Percentiles rank a stretch among this genome's conserved stretches.
Conservation (phyloP, 768 basidiomycete genomes). For the Thelephora aurantiotincta region DNA sequence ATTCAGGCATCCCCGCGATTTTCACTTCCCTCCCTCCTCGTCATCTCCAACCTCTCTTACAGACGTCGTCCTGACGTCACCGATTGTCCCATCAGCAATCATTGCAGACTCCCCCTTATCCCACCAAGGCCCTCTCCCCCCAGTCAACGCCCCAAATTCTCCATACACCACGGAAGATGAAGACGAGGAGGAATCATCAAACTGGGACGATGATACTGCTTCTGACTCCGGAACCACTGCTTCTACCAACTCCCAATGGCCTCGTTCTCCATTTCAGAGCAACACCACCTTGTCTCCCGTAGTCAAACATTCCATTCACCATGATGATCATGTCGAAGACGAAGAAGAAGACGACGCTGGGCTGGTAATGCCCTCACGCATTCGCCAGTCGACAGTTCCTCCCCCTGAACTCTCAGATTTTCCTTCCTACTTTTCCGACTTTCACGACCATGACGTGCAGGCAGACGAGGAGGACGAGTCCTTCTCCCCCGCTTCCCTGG, state of each 20-base stretch:
- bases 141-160: constrained; percentile 24
- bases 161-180: constrained; percentile 61
- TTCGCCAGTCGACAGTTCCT: neutral
- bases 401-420: neutral
- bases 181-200: constrained; percentile 47
- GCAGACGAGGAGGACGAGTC: constrained; percentile 22
- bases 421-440: neutral
- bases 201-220: constrained; percentile 45
- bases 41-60: neutral
- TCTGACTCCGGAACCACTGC: constrained; percentile 44
- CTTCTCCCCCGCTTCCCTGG: constrained; percentile 18
- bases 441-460: constrained; percentile 4
- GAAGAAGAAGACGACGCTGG: neutral
- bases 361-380: neutral
- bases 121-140: constrained; percentile 12
- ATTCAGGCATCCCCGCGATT: constrained; percentile 23
- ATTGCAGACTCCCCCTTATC: constrained; percentile 9
- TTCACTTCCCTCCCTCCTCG: constrained; percentile 23
- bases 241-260: constrained; percentile 27
- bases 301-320: constrained; percentile 13
- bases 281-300: constrained; percentile 18
- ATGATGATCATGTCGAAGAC: constrained; percentile 8
- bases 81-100: constrained; percentile 4
- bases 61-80: neutral
- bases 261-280: constrained; percentile 18